Conservation (phyloP, 805 yeast species). For the Kazachstania africana region DNA sequence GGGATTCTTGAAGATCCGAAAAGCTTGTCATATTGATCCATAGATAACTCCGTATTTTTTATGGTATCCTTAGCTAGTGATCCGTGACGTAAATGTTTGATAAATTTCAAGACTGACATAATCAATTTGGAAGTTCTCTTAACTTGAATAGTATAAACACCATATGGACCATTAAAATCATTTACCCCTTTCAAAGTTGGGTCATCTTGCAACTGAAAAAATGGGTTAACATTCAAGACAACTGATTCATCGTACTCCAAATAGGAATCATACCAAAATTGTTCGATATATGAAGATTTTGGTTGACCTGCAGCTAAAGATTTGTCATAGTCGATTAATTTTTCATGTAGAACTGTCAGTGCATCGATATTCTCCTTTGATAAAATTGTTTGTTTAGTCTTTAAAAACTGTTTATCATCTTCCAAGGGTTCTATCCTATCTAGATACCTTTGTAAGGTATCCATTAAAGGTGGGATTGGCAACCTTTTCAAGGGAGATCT, state of each 20-base stretch:
- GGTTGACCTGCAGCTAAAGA: conserved; percentile 50
- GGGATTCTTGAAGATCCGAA: conserved; percentile 88
- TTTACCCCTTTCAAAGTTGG: conserved; percentile 42
- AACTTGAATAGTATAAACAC: conserved; percentile 39
- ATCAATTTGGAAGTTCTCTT: conserved; percentile 74
- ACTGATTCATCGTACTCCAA: conserved; percentile 80
- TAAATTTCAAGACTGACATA: conserved; percentile 64
- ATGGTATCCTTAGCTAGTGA: conserved; percentile 62
- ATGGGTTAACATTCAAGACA: conserved; percentile 85
- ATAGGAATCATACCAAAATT: conserved; percentile 89
- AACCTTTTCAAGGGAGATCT: conserved; percentile 27
- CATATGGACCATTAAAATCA: conserved; percentile 20
- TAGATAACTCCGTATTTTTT: conserved; percentile 59
- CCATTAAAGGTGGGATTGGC: conserved; percentile 69
- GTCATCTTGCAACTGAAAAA: conserved; percentile 81
- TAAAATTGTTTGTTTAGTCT: conserved; percentile 41
- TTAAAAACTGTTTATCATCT: conserved; percentile 55
- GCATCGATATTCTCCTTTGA: conserved; percentile 13
- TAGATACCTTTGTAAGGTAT: conserved; percentile 57
- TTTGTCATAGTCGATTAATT: conserved; percentile 49
- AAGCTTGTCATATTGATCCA: conserved; percentile 82
- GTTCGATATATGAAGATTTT: conserved; percentile 76
- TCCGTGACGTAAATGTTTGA: conserved; percentile 64
- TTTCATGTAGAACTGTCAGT: conserved; percentile 44
- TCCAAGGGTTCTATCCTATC: conserved; percentile 69